Evolutionary conservation across 805 yeast genomes (phyloP).

Genomic region (Sungouiozyma ichnusensis): DNA sequence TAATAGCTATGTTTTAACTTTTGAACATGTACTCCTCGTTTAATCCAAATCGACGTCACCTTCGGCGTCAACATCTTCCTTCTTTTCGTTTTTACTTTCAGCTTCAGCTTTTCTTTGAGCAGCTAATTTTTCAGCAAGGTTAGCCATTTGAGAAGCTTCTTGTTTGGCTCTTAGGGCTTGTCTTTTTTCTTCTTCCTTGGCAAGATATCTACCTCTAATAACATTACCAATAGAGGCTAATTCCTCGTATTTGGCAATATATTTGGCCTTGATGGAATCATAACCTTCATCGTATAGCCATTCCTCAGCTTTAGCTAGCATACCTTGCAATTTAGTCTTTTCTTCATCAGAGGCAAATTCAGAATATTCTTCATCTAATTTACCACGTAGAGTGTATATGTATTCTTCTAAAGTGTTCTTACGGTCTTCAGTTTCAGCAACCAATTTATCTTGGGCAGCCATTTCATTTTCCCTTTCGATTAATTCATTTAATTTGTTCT

Average conservation of each 20-base stretch:
- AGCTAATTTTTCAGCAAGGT: slow-evolving; percentile 73
- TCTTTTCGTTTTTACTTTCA: slow-evolving; percentile 33
- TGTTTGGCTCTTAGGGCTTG: slow-evolving; percentile 77
- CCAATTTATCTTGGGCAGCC: slow-evolving; percentile 86
- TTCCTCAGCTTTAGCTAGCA: slow-evolving; percentile 83
- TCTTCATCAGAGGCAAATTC: slow-evolving; percentile 85
- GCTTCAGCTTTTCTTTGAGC: slow-evolving; percentile 58
- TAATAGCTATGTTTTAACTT: neutral
- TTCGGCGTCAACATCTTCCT: slow-evolving; percentile 26
- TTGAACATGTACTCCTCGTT: neutral
- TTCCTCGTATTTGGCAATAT: slow-evolving; percentile 96
- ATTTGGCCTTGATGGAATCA: slow-evolving; percentile 91
- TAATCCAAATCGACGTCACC: slow-evolving; percentile 33
- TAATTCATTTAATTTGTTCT: slow-evolving; percentile 42
- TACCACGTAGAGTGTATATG: slow-evolving; percentile 94
- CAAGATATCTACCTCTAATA: slow-evolving; percentile 88
- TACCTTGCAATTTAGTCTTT: slow-evolving; percentile 63
- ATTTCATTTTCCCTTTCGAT: slow-evolving; percentile 79
- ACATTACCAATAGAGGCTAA: slow-evolving; percentile 89
- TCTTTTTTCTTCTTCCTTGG: slow-evolving; percentile 91
- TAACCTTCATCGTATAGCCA: slow-evolving; percentile 98
- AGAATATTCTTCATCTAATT: slow-evolving; percentile 84
- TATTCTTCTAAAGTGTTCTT: slow-evolving; percentile 98
- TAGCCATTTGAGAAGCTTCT: slow-evolving; percentile 77
- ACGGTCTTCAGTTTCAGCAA: slow-evolving; percentile 97